A percentile compares a stretch with the other conserved stretches of the same genome.
Evolutionary conservation across 306 rosid genomes (phyloP).

Genomic region (Trifolium repens): DNA sequence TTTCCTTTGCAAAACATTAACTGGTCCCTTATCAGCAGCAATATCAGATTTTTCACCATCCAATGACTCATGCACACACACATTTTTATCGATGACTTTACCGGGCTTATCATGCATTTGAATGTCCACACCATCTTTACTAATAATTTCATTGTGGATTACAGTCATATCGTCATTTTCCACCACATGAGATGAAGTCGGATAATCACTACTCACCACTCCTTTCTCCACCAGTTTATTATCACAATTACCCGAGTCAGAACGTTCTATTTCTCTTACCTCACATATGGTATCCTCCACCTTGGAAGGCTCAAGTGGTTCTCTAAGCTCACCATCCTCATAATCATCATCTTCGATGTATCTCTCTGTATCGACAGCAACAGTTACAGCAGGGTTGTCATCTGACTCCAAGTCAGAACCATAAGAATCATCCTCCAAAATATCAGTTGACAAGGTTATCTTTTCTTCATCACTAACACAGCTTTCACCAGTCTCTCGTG

Average conservation of each 20-base stretch:
- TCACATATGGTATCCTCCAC: conserved; percentile 53
- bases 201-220: conserved; percentile 40
- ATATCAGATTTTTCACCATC: conserved; percentile 45
- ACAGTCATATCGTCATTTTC: conserved; percentile 45
- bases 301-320: conserved; percentile 47
- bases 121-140: conserved; percentile 44
- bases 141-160: conserved; percentile 45
- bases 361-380: conserved; percentile 52
- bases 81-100: conserved; percentile 39
- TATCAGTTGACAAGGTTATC: conserved; percentile 65
- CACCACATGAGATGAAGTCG: conserved; percentile 41
- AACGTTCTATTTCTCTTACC: conserved; percentile 61
- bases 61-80: conserved; percentile 43
- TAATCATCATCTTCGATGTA: conserved; percentile 71
- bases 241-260: conserved; percentile 42
- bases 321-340: conserved; percentile 92
- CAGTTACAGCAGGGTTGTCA: conserved; percentile 66
- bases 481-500: conserved; percentile 57
- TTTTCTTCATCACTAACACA: conserved; percentile 83
- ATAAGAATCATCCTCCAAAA: conserved; percentile 67
- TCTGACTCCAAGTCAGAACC: conserved; percentile 82
- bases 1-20: conserved; percentile 36
- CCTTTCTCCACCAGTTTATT: conserved; percentile 50
- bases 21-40: conserved; percentile 42
- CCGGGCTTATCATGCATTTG: conserved; percentile 48